Conservation (phyloP, 169 alveolate species). For the Cryptosporidium parvum region DNA sequence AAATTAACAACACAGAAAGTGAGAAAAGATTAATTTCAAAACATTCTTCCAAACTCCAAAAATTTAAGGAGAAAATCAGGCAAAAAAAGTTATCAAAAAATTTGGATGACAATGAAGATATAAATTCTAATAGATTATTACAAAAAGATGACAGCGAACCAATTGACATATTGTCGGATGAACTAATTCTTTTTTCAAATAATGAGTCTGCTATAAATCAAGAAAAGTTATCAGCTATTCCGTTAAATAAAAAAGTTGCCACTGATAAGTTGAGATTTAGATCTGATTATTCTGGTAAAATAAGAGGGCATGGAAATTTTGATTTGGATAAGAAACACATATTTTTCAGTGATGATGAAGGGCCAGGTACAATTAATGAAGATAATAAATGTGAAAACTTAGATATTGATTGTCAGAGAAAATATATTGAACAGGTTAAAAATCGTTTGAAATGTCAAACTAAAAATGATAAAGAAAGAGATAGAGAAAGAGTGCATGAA, state of each 20-base stretch:
- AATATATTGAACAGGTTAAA: slow-evolving; percentile 20
- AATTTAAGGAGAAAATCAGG: slow-evolving; percentile 55
- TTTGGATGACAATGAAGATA: neutral
- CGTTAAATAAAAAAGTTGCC: neutral
- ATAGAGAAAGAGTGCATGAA: slow-evolving; percentile 58
- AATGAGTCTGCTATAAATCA: neutral
- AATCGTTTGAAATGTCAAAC: slow-evolving; percentile 11
- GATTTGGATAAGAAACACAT: slow-evolving; percentile 27
- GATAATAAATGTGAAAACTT: neutral
- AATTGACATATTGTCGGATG: neutral
- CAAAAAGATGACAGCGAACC: neutral
- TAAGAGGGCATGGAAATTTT: slow-evolving; percentile 41
- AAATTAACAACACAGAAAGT: slow-evolving; percentile 4
- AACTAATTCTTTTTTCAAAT: neutral
- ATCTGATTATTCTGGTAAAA: slow-evolving; percentile 54
- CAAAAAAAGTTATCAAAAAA: slow-evolving; percentile 19
- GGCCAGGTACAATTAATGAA: neutral
- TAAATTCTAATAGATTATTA: neutral
- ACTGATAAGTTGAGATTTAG: slow-evolving; percentile 42
- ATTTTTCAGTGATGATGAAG: slow-evolving; percentile 71
- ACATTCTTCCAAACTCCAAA: slow-evolving; percentile 30
- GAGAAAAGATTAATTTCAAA: neutral
- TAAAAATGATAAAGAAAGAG: slow-evolving; percentile 54
- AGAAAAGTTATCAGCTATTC: neutral
- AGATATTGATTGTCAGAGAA: neutral